Conservation (phyloP, 75 land plant genomes). For the Cupressus sempervirens region DNA sequence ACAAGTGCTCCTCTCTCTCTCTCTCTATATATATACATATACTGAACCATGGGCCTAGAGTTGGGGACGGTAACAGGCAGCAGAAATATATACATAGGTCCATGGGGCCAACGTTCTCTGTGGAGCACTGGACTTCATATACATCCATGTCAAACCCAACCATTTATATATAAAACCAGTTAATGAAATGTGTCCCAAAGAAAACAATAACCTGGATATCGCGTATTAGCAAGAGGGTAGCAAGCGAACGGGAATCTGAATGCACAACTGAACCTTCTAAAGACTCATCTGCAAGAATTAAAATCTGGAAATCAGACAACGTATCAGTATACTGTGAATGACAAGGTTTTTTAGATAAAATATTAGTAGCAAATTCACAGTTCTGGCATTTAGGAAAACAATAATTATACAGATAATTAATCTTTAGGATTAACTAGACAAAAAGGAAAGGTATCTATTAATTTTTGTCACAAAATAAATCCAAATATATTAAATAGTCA, state of each 20-base stretch:
- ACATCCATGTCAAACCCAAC: background rate
- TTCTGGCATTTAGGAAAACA: background rate
- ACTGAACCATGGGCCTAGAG: too few species aligned
- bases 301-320: conserved; percentile 39
- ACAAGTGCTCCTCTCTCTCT: too few species aligned
- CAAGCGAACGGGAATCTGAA: conserved; percentile 74
- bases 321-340: conserved; percentile 1
- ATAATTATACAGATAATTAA: background rate
- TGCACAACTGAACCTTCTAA: conserved; percentile 63
- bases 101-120: too few species aligned
- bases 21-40: too few species aligned
- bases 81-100: too few species aligned
- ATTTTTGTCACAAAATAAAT: background rate
- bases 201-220: conserved; percentile 67
- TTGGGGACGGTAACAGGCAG: too few species aligned
- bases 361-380: background rate
- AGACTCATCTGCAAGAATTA: conserved; percentile 81
- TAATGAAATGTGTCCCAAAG: background rate
- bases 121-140: background rate
- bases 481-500: background rate
- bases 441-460: background rate
- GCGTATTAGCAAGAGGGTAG: conserved; percentile 73
- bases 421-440: background rate
- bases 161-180: background rate
- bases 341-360: background rate